Base-by-base conservation (phyloP, 208 protist genomes). In the Endotrypanum monterogeii region DNA sequence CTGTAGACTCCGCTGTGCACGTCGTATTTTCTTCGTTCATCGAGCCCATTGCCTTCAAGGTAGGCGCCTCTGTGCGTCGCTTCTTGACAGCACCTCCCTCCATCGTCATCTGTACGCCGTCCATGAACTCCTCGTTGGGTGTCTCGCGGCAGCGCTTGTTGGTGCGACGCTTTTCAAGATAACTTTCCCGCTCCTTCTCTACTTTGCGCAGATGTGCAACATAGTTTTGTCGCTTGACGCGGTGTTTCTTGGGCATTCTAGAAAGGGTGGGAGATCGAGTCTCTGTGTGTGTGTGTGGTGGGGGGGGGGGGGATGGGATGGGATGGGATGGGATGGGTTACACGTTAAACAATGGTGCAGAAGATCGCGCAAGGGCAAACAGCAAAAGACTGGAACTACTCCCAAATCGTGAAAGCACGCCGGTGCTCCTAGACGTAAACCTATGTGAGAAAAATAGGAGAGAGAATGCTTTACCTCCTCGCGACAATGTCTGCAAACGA, bases 171-270 rank as follows among this genome's bases (percentile, higher is more conserved):
- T 96, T 96, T 41, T 68, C 87, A 16, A 96, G 69, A 71, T 94
- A 96, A 58, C 25, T 78, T 12, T 94, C 89, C 3, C 92, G 85
- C 32, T 94, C 83, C 83, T 89, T 91, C 80, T 94, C 92, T 8
- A 91, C 44, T 14, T 73, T 57, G 23, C 84, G 82, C 44, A 96
- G 85, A 73, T 94, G 83, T 9, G 91, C 79, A 18, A 96, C 89
- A 52, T 96, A 94, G 55, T 92, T 93, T 60, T 91, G 83, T 3
- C 92, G 84, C 82, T 96, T 96, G 4, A 94, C 89, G 60, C 92
- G 92, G 70, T 96, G 92, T 58, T 96, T 96, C 80, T 96, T 96
- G 12, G 92, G 78, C 92, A 96, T 96, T 56, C 37, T 60, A 65
- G 35, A 63, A 48, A 25, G 32, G 56, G 58, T 30, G 48, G 37